Percentiles rank a stretch among this genome's conserved stretches.
These are phyloP conservation scores for Xerocomus potaroensis DNA, from an alignment of 768 basidiomycete species.

Conservation along the genomic window DNA sequence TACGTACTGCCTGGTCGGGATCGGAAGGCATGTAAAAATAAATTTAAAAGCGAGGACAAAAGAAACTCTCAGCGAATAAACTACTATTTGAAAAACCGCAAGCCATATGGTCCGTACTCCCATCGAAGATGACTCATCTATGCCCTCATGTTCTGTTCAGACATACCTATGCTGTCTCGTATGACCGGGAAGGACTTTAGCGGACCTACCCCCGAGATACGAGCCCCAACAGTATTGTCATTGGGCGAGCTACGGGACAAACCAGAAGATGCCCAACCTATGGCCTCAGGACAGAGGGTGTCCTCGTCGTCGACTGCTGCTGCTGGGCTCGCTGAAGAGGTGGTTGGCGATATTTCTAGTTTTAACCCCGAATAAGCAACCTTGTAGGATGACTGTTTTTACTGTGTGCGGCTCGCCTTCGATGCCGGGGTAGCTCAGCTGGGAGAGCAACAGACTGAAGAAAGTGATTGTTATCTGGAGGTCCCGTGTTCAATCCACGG, in stretches of 20 bases:
- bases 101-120: constrained; percentile 62
- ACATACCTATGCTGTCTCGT: constrained; percentile 66
- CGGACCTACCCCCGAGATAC: constrained; percentile 72
- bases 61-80: constrained; percentile 74
- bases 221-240: constrained; percentile 34
- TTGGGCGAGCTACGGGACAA: constrained; percentile 26
- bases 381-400: neutral
- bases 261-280: neutral
- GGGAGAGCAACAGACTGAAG: constrained; percentile 76
- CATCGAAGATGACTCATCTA: neutral
- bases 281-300: constrained; percentile 13
- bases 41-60: constrained; percentile 88
- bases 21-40: constrained; percentile 87
- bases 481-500: constrained; percentile 57
- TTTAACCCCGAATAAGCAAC: constrained; percentile 19
- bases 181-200: constrained; percentile 87
- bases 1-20: constrained; percentile 81
- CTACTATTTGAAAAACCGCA: constrained; percentile 65
- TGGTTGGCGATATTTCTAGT: constrained; percentile 29
- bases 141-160: constrained; percentile 32
- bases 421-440: constrained; percentile 64
- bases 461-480: constrained; percentile 36
- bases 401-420: neutral
- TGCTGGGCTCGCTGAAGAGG: constrained; percentile 26
- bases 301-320: constrained; percentile 35